Percentiles rank a stretch among this genome's conserved stretches.
Conservation (phyloP, 768 basidiomycete species). For the Botryobasidium botryosum region DNA sequence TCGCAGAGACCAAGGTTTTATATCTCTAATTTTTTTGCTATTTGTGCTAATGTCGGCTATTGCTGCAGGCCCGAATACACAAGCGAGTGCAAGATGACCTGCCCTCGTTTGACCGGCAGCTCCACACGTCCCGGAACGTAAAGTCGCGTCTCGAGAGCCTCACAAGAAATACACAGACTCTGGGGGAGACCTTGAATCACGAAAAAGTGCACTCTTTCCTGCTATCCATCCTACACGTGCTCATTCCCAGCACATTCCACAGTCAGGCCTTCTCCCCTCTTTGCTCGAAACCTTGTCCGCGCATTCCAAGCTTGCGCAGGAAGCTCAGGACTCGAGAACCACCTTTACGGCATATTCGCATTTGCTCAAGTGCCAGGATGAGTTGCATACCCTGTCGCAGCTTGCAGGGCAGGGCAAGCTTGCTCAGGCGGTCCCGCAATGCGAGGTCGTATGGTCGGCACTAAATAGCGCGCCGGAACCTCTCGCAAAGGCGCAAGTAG, state of each 20-base stretch:
- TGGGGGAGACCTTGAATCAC: constrained; percentile 36
- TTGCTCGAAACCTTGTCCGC: constrained; percentile 36
- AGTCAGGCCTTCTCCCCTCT: constrained; percentile 55
- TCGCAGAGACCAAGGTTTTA: constrained; percentile 49
- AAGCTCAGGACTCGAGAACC: constrained; percentile 37
- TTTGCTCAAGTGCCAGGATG: constrained; percentile 34
- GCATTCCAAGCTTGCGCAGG: constrained; percentile 49
- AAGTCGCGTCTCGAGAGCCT: constrained; percentile 41
- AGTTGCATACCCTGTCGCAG: constrained; percentile 28
- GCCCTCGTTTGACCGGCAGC: constrained; percentile 44
- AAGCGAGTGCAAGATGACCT: constrained; percentile 52
- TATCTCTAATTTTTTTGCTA: constrained; percentile 13
- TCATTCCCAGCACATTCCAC: background rate
- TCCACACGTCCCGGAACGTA: constrained; percentile 43
- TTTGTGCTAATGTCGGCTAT: constrained; percentile 12
- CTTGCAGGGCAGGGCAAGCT: constrained; percentile 42
- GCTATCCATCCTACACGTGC: background rate
- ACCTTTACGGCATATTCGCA: constrained; percentile 35
- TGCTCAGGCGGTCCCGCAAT: constrained; percentile 40
- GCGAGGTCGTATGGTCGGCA: constrained; percentile 26
- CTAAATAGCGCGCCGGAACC: constrained; percentile 34
- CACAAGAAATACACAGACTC: constrained; percentile 32
- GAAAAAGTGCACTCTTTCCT: constrained; percentile 31
- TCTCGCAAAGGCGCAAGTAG: constrained; percentile 33
- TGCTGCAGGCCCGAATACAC: constrained; percentile 45